A percentile compares a stretch with the other conserved stretches of the same genome.
Conservation (phyloP, 129 eudicot genomes). For the Helianthus tuberosus region DNA sequence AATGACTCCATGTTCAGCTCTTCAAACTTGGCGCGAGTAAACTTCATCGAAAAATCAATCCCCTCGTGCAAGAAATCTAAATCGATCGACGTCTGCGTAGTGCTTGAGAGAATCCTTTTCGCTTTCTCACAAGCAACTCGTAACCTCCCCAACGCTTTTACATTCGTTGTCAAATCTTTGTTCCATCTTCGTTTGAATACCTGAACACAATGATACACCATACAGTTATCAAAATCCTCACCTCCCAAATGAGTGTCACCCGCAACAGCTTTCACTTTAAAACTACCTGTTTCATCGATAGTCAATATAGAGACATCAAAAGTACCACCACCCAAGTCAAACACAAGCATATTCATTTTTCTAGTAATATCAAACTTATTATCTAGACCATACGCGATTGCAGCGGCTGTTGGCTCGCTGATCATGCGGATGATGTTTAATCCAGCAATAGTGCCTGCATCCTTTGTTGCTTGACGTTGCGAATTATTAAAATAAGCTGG, state of each 20-base stretch:
- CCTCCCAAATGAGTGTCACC: constrained; percentile 8
- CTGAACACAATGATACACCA: constrained; percentile 6
- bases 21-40: constrained; percentile 2
- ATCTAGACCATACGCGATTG: constrained; percentile 7
- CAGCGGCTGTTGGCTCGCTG: constrained; percentile 6
- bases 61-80: constrained; percentile 2
- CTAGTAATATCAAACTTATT: not conserved
- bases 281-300: not conserved
- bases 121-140: constrained; percentile 12
- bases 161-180: not conserved
- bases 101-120: constrained; percentile 2
- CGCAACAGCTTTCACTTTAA: not conserved
- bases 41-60: not conserved
- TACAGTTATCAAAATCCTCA: constrained; percentile 3
- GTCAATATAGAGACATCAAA: not conserved
- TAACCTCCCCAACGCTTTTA: not conserved
- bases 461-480: constrained; percentile 3
- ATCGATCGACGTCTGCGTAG: not conserved
- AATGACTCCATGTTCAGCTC: not conserved
- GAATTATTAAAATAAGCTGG: constrained; percentile 3
- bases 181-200: not conserved
- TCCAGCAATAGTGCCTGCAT: not conserved
- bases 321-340: constrained; percentile 15
- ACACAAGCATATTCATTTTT: not conserved
- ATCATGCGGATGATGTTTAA: constrained; percentile 1